Evolutionary conservation across 495 filamentous ascomycete genomes (phyloP), one percentile per base, ranked within the genome.

Genomic region (Hyphodiscus hymeniophilus): DNA sequence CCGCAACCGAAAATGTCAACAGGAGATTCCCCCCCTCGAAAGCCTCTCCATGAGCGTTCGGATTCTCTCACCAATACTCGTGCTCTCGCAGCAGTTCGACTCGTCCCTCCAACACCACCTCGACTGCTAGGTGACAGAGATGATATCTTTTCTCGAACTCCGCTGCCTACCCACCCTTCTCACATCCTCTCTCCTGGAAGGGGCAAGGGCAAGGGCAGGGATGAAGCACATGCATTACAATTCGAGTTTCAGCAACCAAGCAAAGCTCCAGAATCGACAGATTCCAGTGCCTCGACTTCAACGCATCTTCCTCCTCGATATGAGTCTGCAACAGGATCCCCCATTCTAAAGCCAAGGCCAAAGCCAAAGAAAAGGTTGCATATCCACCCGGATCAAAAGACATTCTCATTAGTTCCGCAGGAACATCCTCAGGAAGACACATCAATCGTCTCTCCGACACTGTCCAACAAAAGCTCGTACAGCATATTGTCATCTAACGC

Each of bases 21-120:
- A 41, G 26, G 15, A 21, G 45, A 43, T 15, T 51, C 53, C 10
- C 45, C 60, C 39, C 61, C 55, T 42, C 58, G 66, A 40, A 47
- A 58, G 16, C 75, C 80, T 38, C 67, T 82, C 46, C 72, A 73
- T 58, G 71, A 79, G 55, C 71, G 76, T 48, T 70, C 70, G 16
- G 63, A 72, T 28, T 30, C 28, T 67, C 76, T 50, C 71, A 61
- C 56, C 7, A 80, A 79, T 57, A 56, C 13, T 3, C 47, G 33
- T 23, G 17, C 49, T 16, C 21, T 39, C 26, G 51, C 47, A 60
- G 52, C 62, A 39, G 68, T 77, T 53, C 69, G 74, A 48, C 63
- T 79, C 57, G 62, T 83, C 51, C 77, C 72, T 12, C 72, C 69
- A 45, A 68, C 71, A 12, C 74, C 73, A 22, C 57, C 57, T n/a